Percentiles rank a stretch among this genome's conserved stretches.
Evolutionary conservation across 306 rosid species (phyloP).

Genomic region (Boehmeria nivea): DNA sequence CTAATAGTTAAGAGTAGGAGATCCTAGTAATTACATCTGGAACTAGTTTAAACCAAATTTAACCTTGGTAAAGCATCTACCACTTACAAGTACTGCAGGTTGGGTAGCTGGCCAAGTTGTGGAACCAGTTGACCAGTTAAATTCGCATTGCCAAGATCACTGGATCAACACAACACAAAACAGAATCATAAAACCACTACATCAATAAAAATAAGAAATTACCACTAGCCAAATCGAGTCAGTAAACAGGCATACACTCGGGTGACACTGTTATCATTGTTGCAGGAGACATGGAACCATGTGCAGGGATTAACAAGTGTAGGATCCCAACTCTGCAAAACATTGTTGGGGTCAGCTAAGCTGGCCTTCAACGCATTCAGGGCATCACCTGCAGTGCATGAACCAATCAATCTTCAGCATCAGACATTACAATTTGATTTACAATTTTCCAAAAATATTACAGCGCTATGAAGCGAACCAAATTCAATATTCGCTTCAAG

Average conservation of each 20-base stretch:
- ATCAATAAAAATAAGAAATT: background rate
- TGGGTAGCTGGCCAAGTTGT: slow-evolving; percentile 63
- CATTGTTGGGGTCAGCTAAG: slow-evolving; percentile 80
- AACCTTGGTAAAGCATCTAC: background rate
- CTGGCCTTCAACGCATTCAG: slow-evolving; percentile 70
- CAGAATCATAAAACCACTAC: background rate
- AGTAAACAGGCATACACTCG: slow-evolving; percentile 66
- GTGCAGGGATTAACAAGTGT: slow-evolving; percentile 94
- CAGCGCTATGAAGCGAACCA: background rate
- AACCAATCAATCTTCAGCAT: slow-evolving; percentile 8
- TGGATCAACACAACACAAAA: slow-evolving; percentile 36
- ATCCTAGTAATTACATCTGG: too few relatives aligned
- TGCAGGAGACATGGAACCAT: slow-evolving; percentile 94
- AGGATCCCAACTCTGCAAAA: slow-evolving; percentile 89
- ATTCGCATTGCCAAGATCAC: slow-evolving; percentile 95
- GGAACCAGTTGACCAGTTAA: slow-evolving; percentile 72
- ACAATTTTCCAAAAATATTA: background rate
- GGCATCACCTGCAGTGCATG: slow-evolving; percentile 66
- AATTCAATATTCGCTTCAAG: background rate
- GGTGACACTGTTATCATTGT: slow-evolving; percentile 72
- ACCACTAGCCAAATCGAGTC: background rate
- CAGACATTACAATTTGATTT: slow-evolving; percentile 1
- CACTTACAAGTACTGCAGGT: slow-evolving; percentile 90
- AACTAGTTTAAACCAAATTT: slow-evolving; percentile 6
- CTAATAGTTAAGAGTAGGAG: too few relatives aligned